These are phyloP conservation scores for Oenanthe sinensis DNA, from an alignment of 129 eudicot species.

Conservation along the genomic window DNA sequence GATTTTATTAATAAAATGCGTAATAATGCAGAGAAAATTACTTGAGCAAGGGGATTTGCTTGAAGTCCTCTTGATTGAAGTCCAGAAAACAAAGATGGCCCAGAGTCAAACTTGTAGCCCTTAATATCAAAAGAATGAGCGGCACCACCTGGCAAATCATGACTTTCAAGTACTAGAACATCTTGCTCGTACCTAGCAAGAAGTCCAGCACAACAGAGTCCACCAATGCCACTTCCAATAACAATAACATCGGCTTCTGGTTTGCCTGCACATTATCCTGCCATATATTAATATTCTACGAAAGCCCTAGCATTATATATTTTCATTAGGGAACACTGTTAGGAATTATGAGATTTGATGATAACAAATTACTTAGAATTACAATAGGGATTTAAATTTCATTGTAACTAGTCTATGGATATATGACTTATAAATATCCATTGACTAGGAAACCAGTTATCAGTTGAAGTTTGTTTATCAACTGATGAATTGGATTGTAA, in stretches of 20 bases:
- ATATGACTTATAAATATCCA: too few species aligned
- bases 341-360: too few species aligned
- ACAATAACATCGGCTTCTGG: conserved; percentile 87
- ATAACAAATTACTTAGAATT: too few species aligned
- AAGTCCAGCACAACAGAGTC: conserved; percentile 90
- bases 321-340: background rate
- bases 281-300: background rate
- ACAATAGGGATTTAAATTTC: too few species aligned
- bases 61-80: conserved; percentile 97
- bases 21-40: conserved; percentile 16
- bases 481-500: too few species aligned
- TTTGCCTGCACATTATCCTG: conserved; percentile 62
- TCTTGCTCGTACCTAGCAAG: conserved; percentile 77
- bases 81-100: conserved; percentile 92
- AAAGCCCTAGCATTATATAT: background rate
- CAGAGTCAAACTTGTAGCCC: conserved; percentile 91
- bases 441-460: too few species aligned
- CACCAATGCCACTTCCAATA: conserved; percentile 95
- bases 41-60: conserved; percentile 98
- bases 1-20: background rate
- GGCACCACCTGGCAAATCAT: conserved; percentile 93
- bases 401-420: too few species aligned
- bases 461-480: too few species aligned
- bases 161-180: conserved; percentile 91
- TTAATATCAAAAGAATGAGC: conserved; percentile 86